These are phyloP conservation scores for Botrytis galanthina DNA, from an alignment of 2,329 filamentous ascomycete genomes.

Conservation along the genomic window DNA sequence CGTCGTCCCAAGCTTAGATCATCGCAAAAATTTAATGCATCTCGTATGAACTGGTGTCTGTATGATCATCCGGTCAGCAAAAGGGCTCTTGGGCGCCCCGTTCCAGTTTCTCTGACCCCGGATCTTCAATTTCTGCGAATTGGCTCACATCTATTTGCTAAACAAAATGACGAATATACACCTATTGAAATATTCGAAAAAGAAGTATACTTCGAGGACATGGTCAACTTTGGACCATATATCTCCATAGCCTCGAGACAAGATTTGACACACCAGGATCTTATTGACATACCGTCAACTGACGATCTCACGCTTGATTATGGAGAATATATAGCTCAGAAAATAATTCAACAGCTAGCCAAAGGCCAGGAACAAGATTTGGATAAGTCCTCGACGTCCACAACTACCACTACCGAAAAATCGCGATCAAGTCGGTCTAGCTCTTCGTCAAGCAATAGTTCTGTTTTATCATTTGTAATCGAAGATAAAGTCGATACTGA, in stretches of 20 bases:
- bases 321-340: background rate
- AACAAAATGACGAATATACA: background rate
- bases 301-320: background rate
- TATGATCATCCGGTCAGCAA: background rate
- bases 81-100: background rate
- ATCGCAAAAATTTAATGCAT: background rate
- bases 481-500: background rate
- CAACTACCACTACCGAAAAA: background rate
- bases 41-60: background rate
- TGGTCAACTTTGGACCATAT: background rate
- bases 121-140: conserved; percentile 7
- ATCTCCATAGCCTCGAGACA: background rate
- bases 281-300: background rate
- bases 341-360: background rate
- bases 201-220: background rate
- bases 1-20: background rate
- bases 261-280: background rate
- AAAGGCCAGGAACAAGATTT: background rate
- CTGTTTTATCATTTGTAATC: background rate
- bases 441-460: background rate
- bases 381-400: background rate
- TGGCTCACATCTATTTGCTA: background rate
- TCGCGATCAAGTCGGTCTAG: background rate
- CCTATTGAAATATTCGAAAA: background rate
- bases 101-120: background rate